Conservation (phyloP, 306 rosid genomes). For the Rosa lucieae region DNA sequence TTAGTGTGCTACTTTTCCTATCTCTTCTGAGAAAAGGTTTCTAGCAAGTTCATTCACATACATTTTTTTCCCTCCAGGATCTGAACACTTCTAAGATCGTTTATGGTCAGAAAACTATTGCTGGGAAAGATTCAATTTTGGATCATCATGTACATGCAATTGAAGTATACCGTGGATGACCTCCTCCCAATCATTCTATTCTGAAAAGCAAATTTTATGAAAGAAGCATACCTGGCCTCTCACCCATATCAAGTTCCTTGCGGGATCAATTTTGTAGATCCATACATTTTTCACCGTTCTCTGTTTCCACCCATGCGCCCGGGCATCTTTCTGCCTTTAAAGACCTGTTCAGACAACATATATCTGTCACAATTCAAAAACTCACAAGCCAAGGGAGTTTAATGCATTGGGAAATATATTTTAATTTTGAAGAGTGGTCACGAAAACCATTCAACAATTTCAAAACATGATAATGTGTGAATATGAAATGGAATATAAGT, state of each 20-base stretch:
- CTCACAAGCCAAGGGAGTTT: not conserved
- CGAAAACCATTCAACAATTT: not conserved
- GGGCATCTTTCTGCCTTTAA: conserved; percentile 81
- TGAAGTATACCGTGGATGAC: not conserved
- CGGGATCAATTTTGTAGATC: conserved; percentile 93
- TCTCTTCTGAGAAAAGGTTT: not conserved
- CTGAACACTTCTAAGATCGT: not conserved
- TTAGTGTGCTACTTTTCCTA: not conserved
- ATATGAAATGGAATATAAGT: not conserved
- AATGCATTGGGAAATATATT: not conserved
- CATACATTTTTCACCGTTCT: conserved; percentile 91
- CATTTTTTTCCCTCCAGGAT: not conserved
- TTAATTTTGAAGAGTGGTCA: not conserved
- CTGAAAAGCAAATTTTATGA: conserved; percentile 2
- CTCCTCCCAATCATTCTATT: not conserved
- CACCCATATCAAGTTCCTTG: conserved; percentile 92
- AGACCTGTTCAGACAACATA: conserved; percentile 51
- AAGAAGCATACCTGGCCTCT: conserved; percentile 79
- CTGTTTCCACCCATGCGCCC: conserved; percentile 97
- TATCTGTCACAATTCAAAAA: not conserved
- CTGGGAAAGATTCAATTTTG: conserved; percentile 16
- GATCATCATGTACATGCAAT: not conserved
- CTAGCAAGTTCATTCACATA: not conserved
- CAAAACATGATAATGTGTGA: not conserved
- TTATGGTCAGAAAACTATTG: not conserved